These are phyloP conservation scores for Schizopora paradoxa DNA, from an alignment of 1,284 basidiomycete species.

Conservation along the genomic window DNA sequence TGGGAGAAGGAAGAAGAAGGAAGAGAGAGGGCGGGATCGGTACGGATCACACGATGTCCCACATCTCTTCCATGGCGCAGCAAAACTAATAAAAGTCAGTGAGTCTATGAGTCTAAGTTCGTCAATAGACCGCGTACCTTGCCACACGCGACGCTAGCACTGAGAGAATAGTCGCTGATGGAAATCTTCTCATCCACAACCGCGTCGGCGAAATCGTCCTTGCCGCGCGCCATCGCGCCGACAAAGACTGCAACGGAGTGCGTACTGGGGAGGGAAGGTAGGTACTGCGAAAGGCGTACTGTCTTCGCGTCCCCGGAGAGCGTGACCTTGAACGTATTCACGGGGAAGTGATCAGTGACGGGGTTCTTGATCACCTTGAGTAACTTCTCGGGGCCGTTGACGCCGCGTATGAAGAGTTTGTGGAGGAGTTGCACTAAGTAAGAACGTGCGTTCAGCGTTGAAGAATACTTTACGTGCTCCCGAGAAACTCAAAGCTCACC, in stretches of 20 bases:
- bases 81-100: slow-evolving; percentile 12
- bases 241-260: slow-evolving; percentile 94
- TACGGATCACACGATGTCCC: slow-evolving; percentile 13
- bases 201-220: slow-evolving; percentile 97
- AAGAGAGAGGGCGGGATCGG: neutral
- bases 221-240: slow-evolving; percentile 94
- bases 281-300: slow-evolving; percentile 76
- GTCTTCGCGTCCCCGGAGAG: slow-evolving; percentile 90
- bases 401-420: slow-evolving; percentile 91
- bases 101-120: neutral
- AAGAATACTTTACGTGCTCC: slow-evolving; percentile 9
- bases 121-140: slow-evolving; percentile 59
- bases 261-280: slow-evolving; percentile 77
- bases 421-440: slow-evolving; percentile 81
- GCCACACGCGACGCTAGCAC: slow-evolving; percentile 94
- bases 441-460: slow-evolving; percentile 5
- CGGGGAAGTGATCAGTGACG: slow-evolving; percentile 90
- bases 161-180: slow-evolving; percentile 92
- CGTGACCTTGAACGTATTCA: slow-evolving; percentile 94
- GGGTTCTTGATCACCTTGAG: slow-evolving; percentile 99
- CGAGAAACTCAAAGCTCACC: slow-evolving; percentile 48
- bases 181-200: slow-evolving; percentile 96
- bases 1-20: slow-evolving; percentile 1
- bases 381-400: slow-evolving; percentile 95
- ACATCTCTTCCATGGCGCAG: slow-evolving; percentile 19